These are phyloP conservation scores for Lindgomyces ingoldianus DNA, from an alignment of 495 filamentous ascomycete genomes.

Conservation along the genomic window DNA sequence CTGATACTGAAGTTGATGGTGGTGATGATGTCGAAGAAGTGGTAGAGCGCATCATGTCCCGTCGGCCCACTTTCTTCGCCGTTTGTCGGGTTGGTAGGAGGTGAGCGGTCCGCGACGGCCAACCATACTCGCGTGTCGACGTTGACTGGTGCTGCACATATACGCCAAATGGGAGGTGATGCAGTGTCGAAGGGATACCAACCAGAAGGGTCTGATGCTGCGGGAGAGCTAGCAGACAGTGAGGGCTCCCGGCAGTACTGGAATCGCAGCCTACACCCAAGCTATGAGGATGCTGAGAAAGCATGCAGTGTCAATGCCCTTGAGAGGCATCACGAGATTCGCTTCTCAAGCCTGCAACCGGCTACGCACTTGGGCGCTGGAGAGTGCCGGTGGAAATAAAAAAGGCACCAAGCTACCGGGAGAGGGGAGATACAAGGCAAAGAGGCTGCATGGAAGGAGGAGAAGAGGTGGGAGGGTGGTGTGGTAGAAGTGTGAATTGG, in stretches of 20 bases:
- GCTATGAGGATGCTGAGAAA: slow-evolving; percentile 22
- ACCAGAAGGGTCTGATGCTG: not conserved
- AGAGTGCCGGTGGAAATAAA: not conserved
- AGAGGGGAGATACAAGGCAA: slow-evolving; percentile 1
- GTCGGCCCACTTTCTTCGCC: slow-evolving; percentile 27
- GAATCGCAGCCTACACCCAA: slow-evolving; percentile 10
- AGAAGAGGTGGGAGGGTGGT: not conserved
- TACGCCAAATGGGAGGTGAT: not conserved
- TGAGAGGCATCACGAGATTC: slow-evolving; percentile 24
- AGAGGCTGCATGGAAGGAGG: not conserved
- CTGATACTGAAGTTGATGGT: not conserved
- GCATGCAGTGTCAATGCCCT: slow-evolving; percentile 19
- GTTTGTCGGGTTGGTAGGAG: slow-evolving; percentile 14
- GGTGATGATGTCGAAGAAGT: slow-evolving; percentile 9
- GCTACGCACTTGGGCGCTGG: not conserved
- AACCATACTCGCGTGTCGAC: slow-evolving; percentile 23
- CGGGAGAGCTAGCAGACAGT: slow-evolving; percentile 15
- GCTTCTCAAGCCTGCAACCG: slow-evolving; percentile 6
- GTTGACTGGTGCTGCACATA: not conserved
- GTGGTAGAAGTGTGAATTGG: slow-evolving; percentile 9
- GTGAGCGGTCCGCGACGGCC: not conserved
- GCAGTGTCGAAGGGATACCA: not conserved
- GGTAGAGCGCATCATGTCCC: slow-evolving; percentile 11
- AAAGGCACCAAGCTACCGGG: not conserved
- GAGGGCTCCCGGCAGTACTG: slow-evolving; percentile 1